Evolutionary conservation across 192 early-diverging fungal genomes (phyloP), one percentile per base, ranked within the genome.

Genomic region (Backusella luteola): DNA sequence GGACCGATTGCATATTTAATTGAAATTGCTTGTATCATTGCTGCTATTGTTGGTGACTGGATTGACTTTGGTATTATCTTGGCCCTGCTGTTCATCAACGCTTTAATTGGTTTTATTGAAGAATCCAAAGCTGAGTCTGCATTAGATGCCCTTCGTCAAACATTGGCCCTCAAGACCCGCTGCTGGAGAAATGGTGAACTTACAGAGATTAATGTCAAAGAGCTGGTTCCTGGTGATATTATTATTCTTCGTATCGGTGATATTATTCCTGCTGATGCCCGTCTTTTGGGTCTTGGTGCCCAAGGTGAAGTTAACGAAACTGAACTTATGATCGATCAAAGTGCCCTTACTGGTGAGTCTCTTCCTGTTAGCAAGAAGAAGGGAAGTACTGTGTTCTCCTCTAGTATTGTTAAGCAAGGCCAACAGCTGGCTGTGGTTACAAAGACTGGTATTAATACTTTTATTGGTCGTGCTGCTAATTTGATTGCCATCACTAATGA

Each of bases 51-150:
- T n/a, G 86, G 88, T 77, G 90, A 87, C 56, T 88, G 86, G 88
- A 81, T 94, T 73, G 92, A 96, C 78, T 93, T 96, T 83, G 92
- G 93, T 77, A 93, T 96, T 75, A 94, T 96, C 76, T 76, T 92
- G 53, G 94, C 85, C 7, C 81, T 95, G n/a, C 85, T 95, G 72
- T 82, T 94, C 35, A 89, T 92, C 85, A 98, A 98, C 79, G 96
- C 96, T 46, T 86, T 92, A 73, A 97, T 98, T 80, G 96, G 96
- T 81, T 98, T 93, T 77, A 87, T 94, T 73, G 96, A 98, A 81
- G 96, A 98, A 84, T 91, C 95, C 75, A 93, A 94, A 84, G 96
- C 96, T 66, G 96, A 97, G 75, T 92, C 92, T 17, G 96, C 96
- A 53, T 87, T 98, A 74, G 96, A 98, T 84, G 95, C 96, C 39